A percentile compares a stretch with the other conserved stretches of the same genome.
Evolutionary conservation across 805 yeast genomes (phyloP).

Genomic region (Novakomyces olei): DNA sequence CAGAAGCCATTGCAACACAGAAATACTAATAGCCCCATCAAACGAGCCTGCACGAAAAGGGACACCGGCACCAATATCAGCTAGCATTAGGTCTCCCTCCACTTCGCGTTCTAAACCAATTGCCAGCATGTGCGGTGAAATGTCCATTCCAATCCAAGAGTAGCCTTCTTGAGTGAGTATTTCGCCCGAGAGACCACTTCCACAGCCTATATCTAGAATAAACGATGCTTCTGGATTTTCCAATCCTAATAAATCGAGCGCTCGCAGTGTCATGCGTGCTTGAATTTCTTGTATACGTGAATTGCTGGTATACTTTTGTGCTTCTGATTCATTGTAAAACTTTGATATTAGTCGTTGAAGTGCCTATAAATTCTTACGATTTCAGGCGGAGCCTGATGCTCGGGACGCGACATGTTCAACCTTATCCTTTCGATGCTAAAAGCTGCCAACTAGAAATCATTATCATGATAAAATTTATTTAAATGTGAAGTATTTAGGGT

Average conservation of each 20-base stretch:
- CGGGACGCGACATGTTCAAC: conserved; percentile 10
- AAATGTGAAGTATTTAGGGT: too few relatives aligned
- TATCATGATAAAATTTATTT: conserved; percentile 1
- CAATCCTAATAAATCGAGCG: conserved; percentile 44
- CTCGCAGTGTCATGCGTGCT: conserved; percentile 90
- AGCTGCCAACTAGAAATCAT: neutral
- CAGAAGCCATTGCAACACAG: conserved; percentile 95
- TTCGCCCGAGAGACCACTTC: conserved; percentile 90
- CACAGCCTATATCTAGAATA: conserved; percentile 85
- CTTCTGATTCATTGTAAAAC: conserved; percentile 77
- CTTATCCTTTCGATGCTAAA: neutral
- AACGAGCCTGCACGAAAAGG: conserved; percentile 93
- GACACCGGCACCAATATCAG: conserved; percentile 83
- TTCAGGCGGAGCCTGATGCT: conserved; percentile 11
- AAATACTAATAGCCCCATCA: conserved; percentile 86
- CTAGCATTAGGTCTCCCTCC: conserved; percentile 78
- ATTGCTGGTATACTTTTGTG: conserved; percentile 71
- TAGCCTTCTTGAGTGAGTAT: conserved; percentile 70
- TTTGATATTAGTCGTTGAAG: neutral
- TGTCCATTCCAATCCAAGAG: conserved; percentile 90
- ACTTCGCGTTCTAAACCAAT: conserved; percentile 80
- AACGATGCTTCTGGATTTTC: conserved; percentile 29
- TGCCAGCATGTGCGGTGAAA: conserved; percentile 86
- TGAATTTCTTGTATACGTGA: conserved; percentile 97
- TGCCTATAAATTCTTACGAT: conserved; percentile 2